Evolutionary conservation across 805 yeast genomes (phyloP), one percentile per base, ranked within the genome.

Genomic region (Metschnikowia proteae): DNA sequence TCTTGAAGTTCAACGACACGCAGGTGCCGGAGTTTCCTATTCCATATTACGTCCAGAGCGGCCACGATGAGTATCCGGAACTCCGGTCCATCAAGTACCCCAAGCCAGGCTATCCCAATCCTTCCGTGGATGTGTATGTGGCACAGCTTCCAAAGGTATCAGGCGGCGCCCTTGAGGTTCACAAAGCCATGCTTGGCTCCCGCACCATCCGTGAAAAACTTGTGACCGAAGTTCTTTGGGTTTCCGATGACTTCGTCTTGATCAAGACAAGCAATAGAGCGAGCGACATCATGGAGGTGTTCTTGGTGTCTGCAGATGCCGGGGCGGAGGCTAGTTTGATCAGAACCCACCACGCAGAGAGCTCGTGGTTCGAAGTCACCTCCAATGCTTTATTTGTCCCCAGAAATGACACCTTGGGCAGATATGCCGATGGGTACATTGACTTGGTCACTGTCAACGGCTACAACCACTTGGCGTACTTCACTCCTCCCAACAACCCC

Each of bases 401-500:
- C 2, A 61, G 62, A 46, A 65, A 71, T 45, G 65, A 64, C 32
- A 38, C 64, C 3, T 43, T 58, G 31, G 75, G 75, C 9, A 58
- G 73, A 32, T 54, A 65, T 23, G 66, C 72, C 40, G 74, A 73
- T 50, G 92, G 92, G 0, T 94, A 94, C 65, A 79, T 94, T 49
- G 99, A 94, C 64, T 77, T 91, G 1, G 74, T 81, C 10, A 81
- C 77, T 13, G 74, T 71, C 31, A 71, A 80, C 51, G 84, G 86
- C 0, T 84, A 65, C 62, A 80, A 78, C 52, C 99, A 94, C 65
- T 71, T 94, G 53, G 98, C 90, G 0, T 91, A 86, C 65, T 94
- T 82, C 62, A 72, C 87, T 2, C 94, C 96, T 4, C 81, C 89
- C 2, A 60, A 66, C 4, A 61, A 76, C 31, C 57, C 67, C 0